Base-by-base conservation (phyloP, 768 basidiomycete genomes). In the Coprinopsis sp. region DNA sequence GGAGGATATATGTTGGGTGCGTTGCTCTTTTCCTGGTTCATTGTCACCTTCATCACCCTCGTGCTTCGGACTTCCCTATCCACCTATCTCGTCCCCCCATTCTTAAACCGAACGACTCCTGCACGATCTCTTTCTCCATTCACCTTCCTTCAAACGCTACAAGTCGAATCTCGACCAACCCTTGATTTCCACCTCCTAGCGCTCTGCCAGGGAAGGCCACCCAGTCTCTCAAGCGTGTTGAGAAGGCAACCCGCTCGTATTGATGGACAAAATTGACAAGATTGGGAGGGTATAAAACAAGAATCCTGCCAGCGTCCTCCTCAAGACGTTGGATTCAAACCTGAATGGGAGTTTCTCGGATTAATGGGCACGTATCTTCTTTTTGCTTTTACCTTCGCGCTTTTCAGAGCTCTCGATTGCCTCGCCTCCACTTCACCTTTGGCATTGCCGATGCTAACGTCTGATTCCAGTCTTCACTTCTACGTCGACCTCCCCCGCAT, bases 231-330 rank as follows among this genome's bases (percentile, higher is more conserved):
- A 95, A 93, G 67, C 81, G 91, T 28, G 91, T 94, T 19, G 89
- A 90, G 11, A 89, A 13, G 91, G 93, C 66, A 96, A 96, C 61
- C 93, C 93, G 0, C 73, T 97, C 13, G 91, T 97, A 10, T 67
- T 97, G 34, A 95, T 95, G 49, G 93, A 97, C 54, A 93, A 97
- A 62, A 87, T 97, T 13, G 93, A 97, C 68, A 97, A 96, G 72
- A 91, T 96, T 48, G 90, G 91, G 14, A 72, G 89, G 30, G 92
- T 91, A 0, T 80, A 86, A 51, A 94, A 94, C 56, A 93, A 93
- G 0, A 92, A 97, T 62, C 93, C 93, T 11, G 81, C 91, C 0
- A 91, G 90, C 54, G 93, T 93, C 1, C 61, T 97, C 39, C 64
- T 94, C 38, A 92, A 95, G 68, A 92, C 94, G 91, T 69, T 95